Base-by-base conservation (phyloP, 2,329 filamentous ascomycete genomes). In the Cladophialophora yegresii region DNA sequence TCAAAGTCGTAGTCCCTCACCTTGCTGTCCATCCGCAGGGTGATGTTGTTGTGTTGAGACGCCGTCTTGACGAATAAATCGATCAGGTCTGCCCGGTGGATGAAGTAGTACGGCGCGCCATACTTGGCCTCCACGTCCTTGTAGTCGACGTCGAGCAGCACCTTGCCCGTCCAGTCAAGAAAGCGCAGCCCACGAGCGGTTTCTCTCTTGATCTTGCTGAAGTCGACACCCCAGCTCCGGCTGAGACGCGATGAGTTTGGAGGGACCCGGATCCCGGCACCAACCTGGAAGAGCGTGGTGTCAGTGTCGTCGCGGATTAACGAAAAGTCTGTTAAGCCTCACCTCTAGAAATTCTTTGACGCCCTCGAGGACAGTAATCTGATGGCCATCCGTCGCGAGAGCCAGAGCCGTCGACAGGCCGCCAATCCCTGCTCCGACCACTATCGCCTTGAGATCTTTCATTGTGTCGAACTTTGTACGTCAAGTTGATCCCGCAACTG, bases 61-160 rank as follows among this genome's bases (percentile, higher is more conserved):
- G 63, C 55, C 1, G 67, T 62, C 0, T 71, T 60, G 10, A 72
- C 65, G 0, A 74, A 62, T 10, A 62, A 56, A 28, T 68, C 61
- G 33, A 73, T 66, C 13, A 74, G 64, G 63, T 75, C 73, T 13
- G 72, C 73, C 12, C 74, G 72, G 64, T 75, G 73, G 50, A 75
- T 67, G 61, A 74, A 72, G 60, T 73, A 74, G 64, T 74, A 74
- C 5, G 73, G 71, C 5, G 71, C 71, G 2, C 73, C 73, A 62
- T 74, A 74, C 23, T 61, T 51, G 8, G 62, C 51, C 56, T 72
- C 54, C 4, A 73, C 68, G 55, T 73, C 54, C 5, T 64, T 23
- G 47, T 70, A 70, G 6, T 66, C 62, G n/a, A 66, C 64, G 36
- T 73, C 72, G 13, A 73, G 68, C 7, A 73, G 64, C 13, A 69